Evolutionary conservation across 805 yeast species (phyloP).

Genomic region (Lipomyces mesembrius): DNA sequence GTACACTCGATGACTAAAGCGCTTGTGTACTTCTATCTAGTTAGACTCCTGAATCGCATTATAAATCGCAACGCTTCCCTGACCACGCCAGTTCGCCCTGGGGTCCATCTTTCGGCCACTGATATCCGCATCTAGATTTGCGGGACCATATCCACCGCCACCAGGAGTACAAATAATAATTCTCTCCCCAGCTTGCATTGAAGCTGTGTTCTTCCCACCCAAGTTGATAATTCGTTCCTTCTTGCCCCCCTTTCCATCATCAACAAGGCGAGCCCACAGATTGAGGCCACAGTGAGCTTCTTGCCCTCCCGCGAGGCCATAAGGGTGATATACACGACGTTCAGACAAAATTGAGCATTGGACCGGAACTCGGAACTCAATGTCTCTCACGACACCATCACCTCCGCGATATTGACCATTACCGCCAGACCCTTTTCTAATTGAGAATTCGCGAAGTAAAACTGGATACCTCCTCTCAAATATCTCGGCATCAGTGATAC

Average conservation of each 20-base stretch:
- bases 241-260: slow-evolving; percentile 45
- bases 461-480: slow-evolving; percentile 90
- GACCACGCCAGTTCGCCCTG: slow-evolving; percentile 31
- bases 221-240: slow-evolving; percentile 45
- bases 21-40: background rate
- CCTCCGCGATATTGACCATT: slow-evolving; percentile 76
- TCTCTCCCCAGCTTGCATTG: slow-evolving; percentile 65
- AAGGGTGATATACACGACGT: slow-evolving; percentile 82
- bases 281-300: slow-evolving; percentile 76
- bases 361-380: slow-evolving; percentile 72
- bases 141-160: slow-evolving; percentile 77
- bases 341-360: slow-evolving; percentile 84
- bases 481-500: slow-evolving; percentile 89
- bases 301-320: slow-evolving; percentile 82
- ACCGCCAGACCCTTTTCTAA: slow-evolving; percentile 82
- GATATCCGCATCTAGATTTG: slow-evolving; percentile 22
- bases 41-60: slow-evolving; percentile 29
- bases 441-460: slow-evolving; percentile 68
- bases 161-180: slow-evolving; percentile 77
- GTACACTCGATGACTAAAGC: background rate
- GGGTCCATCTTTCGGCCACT: slow-evolving; percentile 18
- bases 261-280: slow-evolving; percentile 46
- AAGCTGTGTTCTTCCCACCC: slow-evolving; percentile 74
- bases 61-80: slow-evolving; percentile 34
- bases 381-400: slow-evolving; percentile 81